Conservation (phyloP, 2,329 filamentous ascomycete species). For the Fusarium newnesense region DNA sequence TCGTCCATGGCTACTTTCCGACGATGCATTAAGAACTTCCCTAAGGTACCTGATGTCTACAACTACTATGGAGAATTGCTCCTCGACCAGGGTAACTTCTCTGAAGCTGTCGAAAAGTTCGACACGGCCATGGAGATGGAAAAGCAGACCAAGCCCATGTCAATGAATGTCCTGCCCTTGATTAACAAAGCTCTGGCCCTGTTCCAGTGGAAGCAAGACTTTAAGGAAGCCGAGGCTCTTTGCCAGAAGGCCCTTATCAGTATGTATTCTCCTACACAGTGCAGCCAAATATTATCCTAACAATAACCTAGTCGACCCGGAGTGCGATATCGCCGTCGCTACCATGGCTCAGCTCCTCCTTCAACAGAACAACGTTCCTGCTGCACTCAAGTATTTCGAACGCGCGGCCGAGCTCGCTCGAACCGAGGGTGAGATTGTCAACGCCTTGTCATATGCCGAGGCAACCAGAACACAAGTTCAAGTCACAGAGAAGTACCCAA, state of each 20-base stretch:
- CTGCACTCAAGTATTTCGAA: conserved; percentile 97
- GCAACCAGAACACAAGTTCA: conserved; percentile 96
- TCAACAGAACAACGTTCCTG: conserved; percentile 96
- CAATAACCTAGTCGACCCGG: conserved; percentile 80
- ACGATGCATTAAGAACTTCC: conserved; percentile 97
- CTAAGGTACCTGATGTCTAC: conserved; percentile 95
- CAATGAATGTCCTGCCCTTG: conserved; percentile 96
- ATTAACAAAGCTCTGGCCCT: conserved; percentile 98
- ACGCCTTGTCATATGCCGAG: conserved; percentile 95
- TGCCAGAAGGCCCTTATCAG: conserved; percentile 98
- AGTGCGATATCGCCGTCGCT: conserved; percentile 98
- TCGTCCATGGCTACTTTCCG: conserved; percentile 99
- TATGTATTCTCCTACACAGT: conserved; percentile 61
- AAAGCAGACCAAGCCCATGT: conserved; percentile 90
- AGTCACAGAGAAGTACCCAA: conserved; percentile 87
- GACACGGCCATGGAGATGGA: conserved; percentile 99
- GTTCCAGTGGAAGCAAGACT: conserved; percentile 99
- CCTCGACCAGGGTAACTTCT: conserved; percentile 94
- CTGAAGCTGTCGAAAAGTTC: conserved; percentile 97
- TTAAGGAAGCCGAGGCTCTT: conserved; percentile 91
- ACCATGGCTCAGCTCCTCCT: conserved; percentile 98
- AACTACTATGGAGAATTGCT: conserved; percentile 99
- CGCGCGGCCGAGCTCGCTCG: conserved; percentile 92
- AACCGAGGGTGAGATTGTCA: conserved; percentile 95
- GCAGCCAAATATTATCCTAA: conserved; percentile 47